Base-by-base conservation (phyloP, 1,284 basidiomycete species). In the Schizophyllum commune region DNA sequence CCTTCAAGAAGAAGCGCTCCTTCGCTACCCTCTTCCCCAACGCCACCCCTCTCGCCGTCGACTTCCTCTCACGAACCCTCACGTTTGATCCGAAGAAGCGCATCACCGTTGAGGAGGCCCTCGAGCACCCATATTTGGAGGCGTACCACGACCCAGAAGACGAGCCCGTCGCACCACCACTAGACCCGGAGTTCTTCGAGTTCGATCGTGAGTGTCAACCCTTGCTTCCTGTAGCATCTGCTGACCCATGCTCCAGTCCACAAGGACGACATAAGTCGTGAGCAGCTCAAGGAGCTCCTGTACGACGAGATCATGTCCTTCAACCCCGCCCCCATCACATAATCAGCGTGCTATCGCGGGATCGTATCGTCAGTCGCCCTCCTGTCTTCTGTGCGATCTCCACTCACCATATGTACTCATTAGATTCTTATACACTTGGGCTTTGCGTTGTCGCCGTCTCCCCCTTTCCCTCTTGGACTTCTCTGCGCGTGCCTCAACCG, bases 51-150 rank as follows among this genome's bases (percentile, higher is more conserved):
- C 73, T 87, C 60, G 96, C 96, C 1, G 77, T 96, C 59, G 96
- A 98, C 74, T 97, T 98, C 75, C 77, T 98, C 66, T 85, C 88
- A n/a, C 89, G 89, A 76, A 93, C 92, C 9, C 76, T 98, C 74
- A 91, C 89, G 58, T 95, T 98, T 74, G 93, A 96, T 72, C 94
- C 95, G 11, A 92, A 92, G 77, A 96, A 95, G 74, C 88, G 95
- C 52, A 87, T 94, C 72, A 94, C 92, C 0, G 91, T 94, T 56
- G 94, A 96, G 68, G 84, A 95, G 65, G 94, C 94, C n/a, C 79
- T 96, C 34, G 86, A 87, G 20, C 94, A 96, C 70, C 94, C 94
- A 3, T 96, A 96, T 71, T 80, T 97, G 19, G 92, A 94, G 71
- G 91, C 94, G 70, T 96, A 96, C 70, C 90, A 93, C 68, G 94